phyloP scores from a whole-genome alignment of 495 filamentous ascomycete genomes.

The Aspergillus sparsus region DNA sequence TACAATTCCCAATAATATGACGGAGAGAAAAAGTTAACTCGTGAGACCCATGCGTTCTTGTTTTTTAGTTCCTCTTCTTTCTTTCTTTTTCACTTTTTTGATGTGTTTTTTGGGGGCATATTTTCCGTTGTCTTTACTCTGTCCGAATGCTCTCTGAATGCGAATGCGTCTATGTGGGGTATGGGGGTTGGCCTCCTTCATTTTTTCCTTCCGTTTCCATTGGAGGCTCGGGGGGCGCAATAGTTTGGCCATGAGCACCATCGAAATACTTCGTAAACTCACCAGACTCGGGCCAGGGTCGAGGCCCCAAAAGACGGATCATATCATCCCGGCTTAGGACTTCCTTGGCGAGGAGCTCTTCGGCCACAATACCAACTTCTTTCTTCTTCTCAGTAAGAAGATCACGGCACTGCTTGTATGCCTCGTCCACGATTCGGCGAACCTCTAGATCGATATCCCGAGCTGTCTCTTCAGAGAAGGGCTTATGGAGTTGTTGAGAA shows the following conservation, averaged over 20 bases:
- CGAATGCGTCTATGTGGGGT: constrained; percentile 36
- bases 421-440: constrained; percentile 82
- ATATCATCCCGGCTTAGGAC: constrained; percentile 88
- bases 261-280: constrained; percentile 95
- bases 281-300: constrained; percentile 77
- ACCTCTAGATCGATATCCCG: constrained; percentile 90
- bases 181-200: constrained; percentile 46
- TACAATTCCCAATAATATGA: constrained; percentile 38
- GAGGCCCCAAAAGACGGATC: constrained; percentile 78
- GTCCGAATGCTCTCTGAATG: background rate
- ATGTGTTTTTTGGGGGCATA: background rate
- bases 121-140: no score
- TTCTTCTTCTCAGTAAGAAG: constrained; percentile 82
- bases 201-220: constrained; percentile 40
- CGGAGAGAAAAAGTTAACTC: constrained; percentile 20
- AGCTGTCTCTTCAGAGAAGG: constrained; percentile 92
- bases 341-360: constrained; percentile 91
- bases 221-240: constrained; percentile 60
- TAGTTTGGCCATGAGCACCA: constrained; percentile 43
- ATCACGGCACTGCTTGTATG: constrained; percentile 85
- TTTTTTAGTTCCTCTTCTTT: constrained; percentile 3
- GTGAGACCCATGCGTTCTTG: background rate
- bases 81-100: background rate
- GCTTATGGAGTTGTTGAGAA: constrained; percentile 80
- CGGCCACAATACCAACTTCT: constrained; percentile 84